A percentile compares a stretch with the other conserved stretches of the same genome.
These are phyloP conservation scores for Geotrichum bryndzae DNA, from an alignment of 1,139 yeast species.

Conservation along the genomic window DNA sequence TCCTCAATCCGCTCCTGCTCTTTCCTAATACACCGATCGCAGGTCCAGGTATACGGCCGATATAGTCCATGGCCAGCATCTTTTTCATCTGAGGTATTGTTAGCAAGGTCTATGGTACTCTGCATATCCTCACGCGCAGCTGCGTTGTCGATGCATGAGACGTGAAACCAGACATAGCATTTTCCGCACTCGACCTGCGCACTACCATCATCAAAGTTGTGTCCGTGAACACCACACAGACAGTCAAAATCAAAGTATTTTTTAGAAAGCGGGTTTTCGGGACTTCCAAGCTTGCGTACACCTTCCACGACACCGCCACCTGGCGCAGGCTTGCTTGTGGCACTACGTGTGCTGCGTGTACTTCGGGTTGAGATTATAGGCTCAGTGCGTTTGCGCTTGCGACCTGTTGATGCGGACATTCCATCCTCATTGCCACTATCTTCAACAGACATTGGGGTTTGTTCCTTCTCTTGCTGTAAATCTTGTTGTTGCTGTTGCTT, in stretches of 20 bases:
- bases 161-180: conserved; percentile 42
- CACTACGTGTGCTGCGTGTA: conserved; percentile 7
- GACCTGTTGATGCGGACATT: not conserved
- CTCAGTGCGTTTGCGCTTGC: conserved; percentile 4
- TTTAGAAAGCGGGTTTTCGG: not conserved
- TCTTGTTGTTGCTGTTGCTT: not conserved
- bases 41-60: not conserved
- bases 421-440: not conserved
- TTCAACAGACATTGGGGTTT: not conserved
- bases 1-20: conserved; percentile 15
- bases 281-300: conserved; percentile 6
- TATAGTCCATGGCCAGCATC: conserved; percentile 4
- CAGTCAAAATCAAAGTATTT: conserved; percentile 39
- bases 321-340: not conserved
- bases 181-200: conserved; percentile 37
- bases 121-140: conserved; percentile 7
- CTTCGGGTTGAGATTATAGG: conserved; percentile 4
- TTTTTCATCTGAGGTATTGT: not conserved
- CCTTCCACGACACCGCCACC: not conserved
- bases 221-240: conserved; percentile 38
- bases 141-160: conserved; percentile 31
- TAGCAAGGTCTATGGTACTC: conserved; percentile 1
- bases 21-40: conserved; percentile 9
- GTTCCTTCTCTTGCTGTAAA: not conserved
- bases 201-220: conserved; percentile 39